These are phyloP conservation scores for Cicer cuneatum DNA, from an alignment of 306 rosid species.

Conservation along the genomic window DNA sequence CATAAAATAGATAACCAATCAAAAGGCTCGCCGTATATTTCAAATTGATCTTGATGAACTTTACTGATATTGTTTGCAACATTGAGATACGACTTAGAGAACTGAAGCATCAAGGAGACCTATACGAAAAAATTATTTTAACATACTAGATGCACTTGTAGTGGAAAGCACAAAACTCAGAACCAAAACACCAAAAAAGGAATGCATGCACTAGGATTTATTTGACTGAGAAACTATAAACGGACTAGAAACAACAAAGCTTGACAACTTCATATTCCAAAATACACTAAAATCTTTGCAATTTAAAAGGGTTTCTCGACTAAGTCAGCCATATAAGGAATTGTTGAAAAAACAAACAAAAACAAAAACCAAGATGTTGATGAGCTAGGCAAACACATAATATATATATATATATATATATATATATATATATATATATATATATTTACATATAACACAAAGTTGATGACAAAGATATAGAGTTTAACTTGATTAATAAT, in stretches of 20 bases:
- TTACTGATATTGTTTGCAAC: constrained; percentile 45
- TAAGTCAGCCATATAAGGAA: constrained; percentile 15
- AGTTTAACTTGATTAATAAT: too few relatives aligned
- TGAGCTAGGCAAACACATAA: constrained; percentile 10
- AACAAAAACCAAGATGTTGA: background rate
- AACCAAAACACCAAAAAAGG: constrained; percentile 32
- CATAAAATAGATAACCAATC: constrained; percentile 89
- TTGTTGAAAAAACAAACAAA: background rate
- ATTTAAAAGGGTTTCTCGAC: constrained; percentile 16
- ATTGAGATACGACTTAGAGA: constrained; percentile 54
- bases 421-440: too few relatives aligned
- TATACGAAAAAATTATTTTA: constrained; percentile 46
- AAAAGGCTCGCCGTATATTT: constrained; percentile 57
- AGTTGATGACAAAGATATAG: too few relatives aligned
- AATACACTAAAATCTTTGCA: constrained; percentile 9
- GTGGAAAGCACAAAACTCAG: constrained; percentile 8
- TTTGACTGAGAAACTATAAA: constrained; percentile 20
- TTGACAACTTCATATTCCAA: constrained; percentile 29
- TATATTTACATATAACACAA: too few relatives aligned
- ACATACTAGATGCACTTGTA: constrained; percentile 35
- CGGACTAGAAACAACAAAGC: constrained; percentile 16
- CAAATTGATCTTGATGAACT: constrained; percentile 54
- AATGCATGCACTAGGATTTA: background rate
- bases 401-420: too few relatives aligned
- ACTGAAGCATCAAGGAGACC: constrained; percentile 82